These are phyloP conservation scores for Calonectria pteridis DNA, from an alignment of 2,329 filamentous ascomycete species.

Conservation along the genomic window DNA sequence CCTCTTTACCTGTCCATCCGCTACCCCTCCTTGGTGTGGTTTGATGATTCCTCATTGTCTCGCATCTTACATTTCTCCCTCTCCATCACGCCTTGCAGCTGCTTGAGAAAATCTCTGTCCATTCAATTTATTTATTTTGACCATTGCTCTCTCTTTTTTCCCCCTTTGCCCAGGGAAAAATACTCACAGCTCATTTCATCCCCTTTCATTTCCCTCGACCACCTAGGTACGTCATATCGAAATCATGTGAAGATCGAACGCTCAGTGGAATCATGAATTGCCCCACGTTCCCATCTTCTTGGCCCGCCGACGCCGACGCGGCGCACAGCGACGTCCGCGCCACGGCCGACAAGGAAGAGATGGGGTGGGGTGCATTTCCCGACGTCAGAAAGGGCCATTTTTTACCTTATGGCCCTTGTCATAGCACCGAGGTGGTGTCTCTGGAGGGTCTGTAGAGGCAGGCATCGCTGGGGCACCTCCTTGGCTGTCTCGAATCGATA, in stretches of 20 bases:
- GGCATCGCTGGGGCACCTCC: not conserved
- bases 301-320: constrained; percentile 32
- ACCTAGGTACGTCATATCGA: constrained; percentile 30
- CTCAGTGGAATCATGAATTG: constrained; percentile 41
- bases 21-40: constrained; percentile 6
- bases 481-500: constrained; percentile 9
- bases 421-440: constrained; percentile 11
- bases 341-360: constrained; percentile 17
- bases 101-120: not conserved
- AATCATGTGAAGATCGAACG: constrained; percentile 30
- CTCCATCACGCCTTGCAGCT: not conserved
- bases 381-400: constrained; percentile 24
- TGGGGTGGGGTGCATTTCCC: constrained; percentile 14
- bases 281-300: constrained; percentile 32
- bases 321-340: constrained; percentile 30
- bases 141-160: not conserved
- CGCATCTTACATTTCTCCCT: not conserved
- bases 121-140: not conserved
- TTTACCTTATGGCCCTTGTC: constrained; percentile 7
- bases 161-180: not conserved
- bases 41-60: not conserved
- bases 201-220: not conserved
- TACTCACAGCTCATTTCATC: not conserved
- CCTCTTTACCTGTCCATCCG: constrained; percentile 7
- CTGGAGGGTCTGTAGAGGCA: not conserved